These are phyloP conservation scores for Babesia divergens DNA, from an alignment of 169 alveolate species.

Conservation along the genomic window DNA sequence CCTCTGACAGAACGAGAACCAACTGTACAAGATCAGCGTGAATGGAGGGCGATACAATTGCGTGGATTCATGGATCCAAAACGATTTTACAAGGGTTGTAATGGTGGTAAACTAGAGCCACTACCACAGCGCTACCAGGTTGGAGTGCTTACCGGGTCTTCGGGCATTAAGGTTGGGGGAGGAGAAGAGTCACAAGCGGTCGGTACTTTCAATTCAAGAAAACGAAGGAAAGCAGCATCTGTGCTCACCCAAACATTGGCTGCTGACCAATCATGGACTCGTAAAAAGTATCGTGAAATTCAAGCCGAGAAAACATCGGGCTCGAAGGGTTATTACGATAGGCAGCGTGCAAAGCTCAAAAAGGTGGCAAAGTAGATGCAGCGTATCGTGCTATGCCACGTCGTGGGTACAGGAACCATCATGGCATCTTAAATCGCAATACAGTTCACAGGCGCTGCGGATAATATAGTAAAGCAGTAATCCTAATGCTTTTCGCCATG, in stretches of 20 bases:
- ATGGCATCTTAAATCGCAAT: too few species aligned
- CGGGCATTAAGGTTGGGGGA: slow-evolving; percentile 31
- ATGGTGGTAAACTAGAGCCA: slow-evolving; percentile 38
- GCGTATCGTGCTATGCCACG: too few species aligned
- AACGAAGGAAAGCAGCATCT: slow-evolving; percentile 15
- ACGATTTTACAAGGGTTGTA: slow-evolving; percentile 37
- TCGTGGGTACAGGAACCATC: too few species aligned
- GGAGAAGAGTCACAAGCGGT: slow-evolving; percentile 37
- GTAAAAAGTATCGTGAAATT: slow-evolving; percentile 47
- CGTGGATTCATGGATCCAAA: slow-evolving; percentile 58
- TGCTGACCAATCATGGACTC: slow-evolving; percentile 35
- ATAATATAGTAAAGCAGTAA: too few species aligned
- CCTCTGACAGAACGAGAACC: slow-evolving; percentile 43
- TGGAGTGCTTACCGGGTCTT: slow-evolving; percentile 28
- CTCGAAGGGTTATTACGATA: slow-evolving; percentile 52
- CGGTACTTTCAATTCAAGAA: slow-evolving; percentile 29
- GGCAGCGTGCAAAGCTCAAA: slow-evolving; percentile 33
- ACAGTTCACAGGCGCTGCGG: too few species aligned
- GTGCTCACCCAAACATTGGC: slow-evolving; percentile 20
- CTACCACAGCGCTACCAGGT: slow-evolving; percentile 47
- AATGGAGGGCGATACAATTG: slow-evolving; percentile 58
- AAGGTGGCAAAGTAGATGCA: not conserved
- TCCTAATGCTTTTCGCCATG: too few species aligned
- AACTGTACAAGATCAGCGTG: slow-evolving; percentile 29
- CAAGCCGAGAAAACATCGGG: slow-evolving; percentile 58